Evolutionary conservation across 2,329 filamentous ascomycete species (phyloP).

Genomic region (Shiraia bambusicola): DNA sequence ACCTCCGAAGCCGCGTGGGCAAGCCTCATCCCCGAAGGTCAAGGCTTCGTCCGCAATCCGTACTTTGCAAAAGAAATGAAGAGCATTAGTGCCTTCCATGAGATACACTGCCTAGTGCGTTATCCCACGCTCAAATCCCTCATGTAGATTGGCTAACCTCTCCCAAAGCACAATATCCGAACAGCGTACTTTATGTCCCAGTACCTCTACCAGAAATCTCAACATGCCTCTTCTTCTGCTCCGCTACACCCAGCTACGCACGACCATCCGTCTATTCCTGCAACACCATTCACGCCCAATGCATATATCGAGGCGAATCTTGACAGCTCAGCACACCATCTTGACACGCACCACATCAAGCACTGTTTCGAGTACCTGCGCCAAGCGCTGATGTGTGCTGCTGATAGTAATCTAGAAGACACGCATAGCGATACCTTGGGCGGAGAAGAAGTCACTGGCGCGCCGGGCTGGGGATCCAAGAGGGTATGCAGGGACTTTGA

Average conservation of each 20-base stretch:
- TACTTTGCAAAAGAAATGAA: constrained; percentile 2
- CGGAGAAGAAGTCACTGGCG: not conserved
- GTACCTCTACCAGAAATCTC: constrained; percentile 8
- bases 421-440: constrained; percentile 2
- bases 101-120: constrained; percentile 12
- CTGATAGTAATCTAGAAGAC: constrained; percentile 25
- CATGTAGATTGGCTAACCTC: not conserved
- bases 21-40: constrained; percentile 4
- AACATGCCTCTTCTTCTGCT: not conserved
- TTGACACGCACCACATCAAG: not conserved
- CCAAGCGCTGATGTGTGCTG: constrained; percentile 28
- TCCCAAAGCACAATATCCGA: constrained; percentile 4
- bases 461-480: constrained; percentile 19
- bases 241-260: not conserved
- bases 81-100: constrained; percentile 8
- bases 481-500: constrained; percentile 30
- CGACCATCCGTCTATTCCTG: not conserved
- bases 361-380: constrained; percentile 34
- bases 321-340: not conserved
- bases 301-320: constrained; percentile 5
- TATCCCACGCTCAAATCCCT: not conserved
- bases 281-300: constrained; percentile 1
- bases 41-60: constrained; percentile 5
- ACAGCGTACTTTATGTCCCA: constrained; percentile 2
- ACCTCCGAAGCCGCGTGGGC: not conserved